Evolutionary conservation across 768 basidiomycete species (phyloP), one percentile per base, ranked within the genome.

Genomic region (Boletales sp.): DNA sequence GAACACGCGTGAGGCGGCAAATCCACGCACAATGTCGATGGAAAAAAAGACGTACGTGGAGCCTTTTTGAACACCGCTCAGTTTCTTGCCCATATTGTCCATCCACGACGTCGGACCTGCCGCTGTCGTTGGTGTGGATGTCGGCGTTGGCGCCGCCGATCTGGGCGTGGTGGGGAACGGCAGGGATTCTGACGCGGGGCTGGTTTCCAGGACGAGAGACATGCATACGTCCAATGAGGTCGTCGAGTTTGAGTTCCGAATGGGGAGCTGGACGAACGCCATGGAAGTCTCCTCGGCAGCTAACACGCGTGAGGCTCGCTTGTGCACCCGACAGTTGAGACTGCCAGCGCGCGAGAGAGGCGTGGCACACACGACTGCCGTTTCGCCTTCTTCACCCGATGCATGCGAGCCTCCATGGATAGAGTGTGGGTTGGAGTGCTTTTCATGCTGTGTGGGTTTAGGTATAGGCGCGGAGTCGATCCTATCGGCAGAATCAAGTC

Each of bases 21-120:
- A n/a, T 17, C n/a, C 4, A 17, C 9, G 19, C 17, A 18, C 17
- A 14, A 19, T 12, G 8, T 5, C 12, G 36, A 25, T 13, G 15
- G 15, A 17, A 10, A 15, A 14, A 8, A 34, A n/a, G 36, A 80
- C 81, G 55, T 60, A 86, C 83, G 77, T 78, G 35, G 76, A 69
- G 48, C 73, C 73, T 15, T 69, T 71, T 60, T 79, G 80, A 25
- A 86, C 57, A 56, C 80, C 81, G 50, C 76, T 80, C 67, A 81
- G 77, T 56, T 78, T 81, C 67, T 77, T 82, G 15, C 84, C 80
- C 45, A 86, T 72, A 42, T 57, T 82, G 32, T 77, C 83, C 53
- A 83, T 73, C 81, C 80, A 83, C 17, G 73, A 62, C 42, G 58
- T 50, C 2, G 64, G 56, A 48, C 64, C 61, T 15, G 14, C 40